Percentiles rank a stretch among this genome's conserved stretches.
Conservation (phyloP, 2,329 filamentous ascomycete species). For the Clonostachys sp. region DNA sequence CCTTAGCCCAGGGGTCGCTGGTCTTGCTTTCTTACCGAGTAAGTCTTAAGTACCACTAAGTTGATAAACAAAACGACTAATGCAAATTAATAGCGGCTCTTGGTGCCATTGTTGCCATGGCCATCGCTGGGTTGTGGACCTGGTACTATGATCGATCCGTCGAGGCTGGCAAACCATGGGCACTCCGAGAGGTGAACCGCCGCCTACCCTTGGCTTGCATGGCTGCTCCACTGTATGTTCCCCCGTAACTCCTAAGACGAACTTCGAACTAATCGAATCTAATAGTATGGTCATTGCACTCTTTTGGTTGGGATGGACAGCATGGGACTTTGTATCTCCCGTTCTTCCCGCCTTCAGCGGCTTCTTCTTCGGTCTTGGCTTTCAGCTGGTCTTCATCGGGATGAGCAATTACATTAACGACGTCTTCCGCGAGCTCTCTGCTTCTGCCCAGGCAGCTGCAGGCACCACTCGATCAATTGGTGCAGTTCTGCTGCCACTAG, state of each 20-base stretch:
- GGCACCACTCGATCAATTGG: slow-evolving; percentile 24
- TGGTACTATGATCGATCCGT: slow-evolving; percentile 16
- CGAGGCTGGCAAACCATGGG: slow-evolving; percentile 18
- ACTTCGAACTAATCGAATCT: slow-evolving; percentile 1
- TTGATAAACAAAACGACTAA: not conserved
- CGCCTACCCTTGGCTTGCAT: slow-evolving; percentile 43
- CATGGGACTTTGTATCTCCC: slow-evolving; percentile 23
- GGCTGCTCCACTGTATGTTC: slow-evolving; percentile 54
- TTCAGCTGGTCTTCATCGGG: slow-evolving; percentile 25
- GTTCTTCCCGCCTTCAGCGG: slow-evolving; percentile 30
- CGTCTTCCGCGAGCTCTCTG: slow-evolving; percentile 21
- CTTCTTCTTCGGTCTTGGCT: slow-evolving; percentile 35
- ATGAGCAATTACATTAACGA: slow-evolving; percentile 28
- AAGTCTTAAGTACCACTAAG: slow-evolving; percentile 22
- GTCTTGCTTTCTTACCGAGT: slow-evolving; percentile 42
- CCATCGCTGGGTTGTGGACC: slow-evolving; percentile 15
- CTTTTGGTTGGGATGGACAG: slow-evolving; percentile 59
- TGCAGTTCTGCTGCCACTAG: slow-evolving; percentile 23
- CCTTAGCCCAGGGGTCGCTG: slow-evolving; percentile 38
- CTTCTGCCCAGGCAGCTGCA: slow-evolving; percentile 25
- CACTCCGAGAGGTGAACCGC: slow-evolving; percentile 22
- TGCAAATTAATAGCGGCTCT: slow-evolving; percentile 10
- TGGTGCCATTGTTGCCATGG: slow-evolving; percentile 13
- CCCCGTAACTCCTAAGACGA: not conserved
- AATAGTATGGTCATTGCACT: slow-evolving; percentile 45